Evolutionary conservation across 2,329 filamentous ascomycete genomes (phyloP).

Genomic region (Arthrobotrys pseudoclavata): DNA sequence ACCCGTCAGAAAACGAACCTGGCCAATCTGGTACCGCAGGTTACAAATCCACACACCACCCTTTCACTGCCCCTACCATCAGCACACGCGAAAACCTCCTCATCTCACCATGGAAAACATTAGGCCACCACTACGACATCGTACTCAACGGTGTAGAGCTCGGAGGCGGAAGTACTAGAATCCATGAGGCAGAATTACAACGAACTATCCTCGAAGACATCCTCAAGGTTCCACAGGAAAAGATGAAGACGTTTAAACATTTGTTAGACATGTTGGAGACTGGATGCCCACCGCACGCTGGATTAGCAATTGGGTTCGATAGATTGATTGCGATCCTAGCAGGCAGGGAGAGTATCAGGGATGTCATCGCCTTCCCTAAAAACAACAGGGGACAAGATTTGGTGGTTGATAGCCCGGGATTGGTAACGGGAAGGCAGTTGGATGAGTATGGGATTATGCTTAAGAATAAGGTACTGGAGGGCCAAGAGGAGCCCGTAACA

Average conservation of each 20-base stretch:
- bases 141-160: conserved; percentile 96
- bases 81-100: conserved; percentile 81
- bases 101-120: conserved; percentile 78
- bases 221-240: conserved; percentile 74
- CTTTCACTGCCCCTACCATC: conserved; percentile 89
- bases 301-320: conserved; percentile 93
- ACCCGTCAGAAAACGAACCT: conserved; percentile 73
- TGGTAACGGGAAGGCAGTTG: conserved; percentile 74
- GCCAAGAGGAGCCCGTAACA: not conserved
- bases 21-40: conserved; percentile 86
- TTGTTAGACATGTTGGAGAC: conserved; percentile 83
- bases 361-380: conserved; percentile 98
- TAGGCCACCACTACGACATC: conserved; percentile 93
- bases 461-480: not conserved
- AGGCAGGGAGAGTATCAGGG: conserved; percentile 81
- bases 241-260: conserved; percentile 86
- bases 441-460: conserved; percentile 72
- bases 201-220: conserved; percentile 82
- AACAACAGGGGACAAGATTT: conserved; percentile 88
- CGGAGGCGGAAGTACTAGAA: conserved; percentile 91
- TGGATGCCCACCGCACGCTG: conserved; percentile 94
- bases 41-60: conserved; percentile 90
- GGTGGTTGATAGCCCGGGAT: conserved; percentile 82
- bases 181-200: conserved; percentile 86
- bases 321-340: conserved; percentile 84